Evolutionary conservation across 2,329 filamentous ascomycete genomes (phyloP).

Genomic region (Pseudopithomyces maydicus): DNA sequence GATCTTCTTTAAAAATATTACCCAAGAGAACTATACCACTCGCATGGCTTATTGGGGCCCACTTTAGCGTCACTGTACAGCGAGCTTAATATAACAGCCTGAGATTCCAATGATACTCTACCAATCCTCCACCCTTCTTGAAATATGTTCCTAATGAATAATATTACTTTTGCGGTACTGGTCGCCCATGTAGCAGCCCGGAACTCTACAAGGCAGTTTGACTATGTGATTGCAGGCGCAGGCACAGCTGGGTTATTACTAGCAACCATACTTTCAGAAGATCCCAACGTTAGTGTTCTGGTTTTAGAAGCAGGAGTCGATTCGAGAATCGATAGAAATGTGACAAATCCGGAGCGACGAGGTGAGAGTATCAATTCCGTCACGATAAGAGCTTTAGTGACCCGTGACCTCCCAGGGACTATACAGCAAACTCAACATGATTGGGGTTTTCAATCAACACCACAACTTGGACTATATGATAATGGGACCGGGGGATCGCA

Average conservation of each 20-base stretch:
- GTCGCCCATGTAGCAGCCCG: not conserved
- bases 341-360: not conserved
- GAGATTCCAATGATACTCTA: no score
- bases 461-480: not conserved
- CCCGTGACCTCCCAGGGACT: not conserved
- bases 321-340: not conserved
- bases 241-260: not conserved
- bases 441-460: not conserved
- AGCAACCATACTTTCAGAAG: not conserved
- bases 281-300: not conserved
- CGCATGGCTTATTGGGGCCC: no score
- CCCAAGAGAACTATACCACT: no score
- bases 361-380: not conserved
- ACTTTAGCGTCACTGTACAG: no score
- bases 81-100: no score
- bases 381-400: not conserved
- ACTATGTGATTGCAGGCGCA: not conserved
- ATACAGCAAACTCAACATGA: not conserved
- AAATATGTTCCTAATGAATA: no score
- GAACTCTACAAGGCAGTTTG: not conserved
- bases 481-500: not conserved
- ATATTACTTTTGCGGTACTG: no score
- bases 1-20: no score
- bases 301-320: not conserved
- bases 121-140: no score